phyloP scores from a whole-genome alignment of 768 basidiomycete species.

The Termitomyces sp. region DNA sequence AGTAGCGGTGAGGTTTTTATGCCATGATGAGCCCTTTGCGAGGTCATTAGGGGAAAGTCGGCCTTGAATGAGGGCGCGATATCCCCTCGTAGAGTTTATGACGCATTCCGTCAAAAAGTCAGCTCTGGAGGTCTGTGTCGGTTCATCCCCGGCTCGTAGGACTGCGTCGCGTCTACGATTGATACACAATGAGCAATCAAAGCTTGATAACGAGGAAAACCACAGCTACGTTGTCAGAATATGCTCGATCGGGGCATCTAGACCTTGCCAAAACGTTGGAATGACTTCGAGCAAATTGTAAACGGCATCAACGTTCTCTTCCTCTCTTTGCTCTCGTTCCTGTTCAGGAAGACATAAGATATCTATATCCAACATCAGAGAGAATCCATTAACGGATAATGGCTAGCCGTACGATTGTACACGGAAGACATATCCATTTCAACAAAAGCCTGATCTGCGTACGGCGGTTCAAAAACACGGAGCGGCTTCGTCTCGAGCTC shows the following conservation, averaged over 20 bases:
- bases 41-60: conserved; percentile 36
- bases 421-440: conserved; percentile 43
- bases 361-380: conserved; percentile 20
- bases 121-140: conserved; percentile 33
- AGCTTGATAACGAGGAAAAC: not conserved
- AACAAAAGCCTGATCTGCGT: conserved; percentile 37
- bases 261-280: conserved; percentile 50
- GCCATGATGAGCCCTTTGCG: conserved; percentile 43
- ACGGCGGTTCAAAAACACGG: conserved; percentile 32
- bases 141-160: conserved; percentile 48
- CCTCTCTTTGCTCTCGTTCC: conserved; percentile 20
- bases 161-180: conserved; percentile 53
- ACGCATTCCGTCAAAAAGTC: conserved; percentile 53
- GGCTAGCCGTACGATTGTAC: conserved; percentile 47
- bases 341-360: conserved; percentile 29
- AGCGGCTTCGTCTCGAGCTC: conserved; percentile 25
- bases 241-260: conserved; percentile 41
- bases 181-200: conserved; percentile 2
- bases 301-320: conserved; percentile 32
- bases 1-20: conserved; percentile 39
- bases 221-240: conserved; percentile 54
- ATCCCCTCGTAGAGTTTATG: conserved; percentile 47
- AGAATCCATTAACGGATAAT: not conserved
- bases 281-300: conserved; percentile 49
- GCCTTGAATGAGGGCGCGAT: conserved; percentile 44